Percentiles rank a stretch among this genome's conserved stretches.
phyloP scores from a whole-genome alignment of 129 eudicot genomes.

The Rutidosis leptorrhynchoides region DNA sequence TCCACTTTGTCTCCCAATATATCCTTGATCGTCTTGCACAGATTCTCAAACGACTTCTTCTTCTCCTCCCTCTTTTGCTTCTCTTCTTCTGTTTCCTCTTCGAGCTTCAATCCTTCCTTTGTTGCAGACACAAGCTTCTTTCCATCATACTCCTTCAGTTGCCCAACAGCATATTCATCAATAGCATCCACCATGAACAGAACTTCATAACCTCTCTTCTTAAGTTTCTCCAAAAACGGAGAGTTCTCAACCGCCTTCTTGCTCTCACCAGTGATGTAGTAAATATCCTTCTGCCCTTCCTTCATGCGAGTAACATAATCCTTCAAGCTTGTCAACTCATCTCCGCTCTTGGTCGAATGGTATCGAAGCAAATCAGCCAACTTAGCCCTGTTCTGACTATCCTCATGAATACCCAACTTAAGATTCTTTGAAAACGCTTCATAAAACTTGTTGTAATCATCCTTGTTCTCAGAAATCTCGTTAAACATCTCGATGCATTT shows the following conservation, averaged over 20 bases:
- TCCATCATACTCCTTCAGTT: slow-evolving; percentile 82
- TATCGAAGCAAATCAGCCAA: slow-evolving; percentile 75
- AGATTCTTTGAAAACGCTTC: slow-evolving; percentile 82
- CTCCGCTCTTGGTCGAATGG: slow-evolving; percentile 88
- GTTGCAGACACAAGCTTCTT: slow-evolving; percentile 85
- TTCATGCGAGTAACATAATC: slow-evolving; percentile 92
- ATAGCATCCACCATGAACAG: slow-evolving; percentile 87
- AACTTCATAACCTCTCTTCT: slow-evolving; percentile 81
- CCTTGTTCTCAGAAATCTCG: slow-evolving; percentile 88
- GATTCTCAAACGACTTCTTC: slow-evolving; percentile 77
- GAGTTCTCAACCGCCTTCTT: slow-evolving; percentile 88
- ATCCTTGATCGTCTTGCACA: slow-evolving; percentile 78
- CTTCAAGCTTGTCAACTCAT: slow-evolving; percentile 73
- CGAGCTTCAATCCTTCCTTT: slow-evolving; percentile 77
- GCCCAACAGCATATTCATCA: slow-evolving; percentile 85
- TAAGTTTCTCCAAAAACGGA: slow-evolving; percentile 72
- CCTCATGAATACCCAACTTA: slow-evolving; percentile 85
- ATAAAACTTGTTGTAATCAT: slow-evolving; percentile 73
- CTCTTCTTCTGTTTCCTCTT: slow-evolving; percentile 84
- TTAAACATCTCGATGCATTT: slow-evolving; percentile 92
- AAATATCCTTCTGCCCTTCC: slow-evolving; percentile 84
- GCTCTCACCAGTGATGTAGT: slow-evolving; percentile 86
- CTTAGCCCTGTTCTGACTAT: slow-evolving; percentile 80
- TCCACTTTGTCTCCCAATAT: slow-evolving; percentile 75
- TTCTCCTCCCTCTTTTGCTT: slow-evolving; percentile 72